A percentile compares a stretch with the other conserved stretches of the same genome.
These are phyloP conservation scores for Heterobasidion parviporum DNA, from an alignment of 1,284 basidiomycete genomes.

Conservation along the genomic window DNA sequence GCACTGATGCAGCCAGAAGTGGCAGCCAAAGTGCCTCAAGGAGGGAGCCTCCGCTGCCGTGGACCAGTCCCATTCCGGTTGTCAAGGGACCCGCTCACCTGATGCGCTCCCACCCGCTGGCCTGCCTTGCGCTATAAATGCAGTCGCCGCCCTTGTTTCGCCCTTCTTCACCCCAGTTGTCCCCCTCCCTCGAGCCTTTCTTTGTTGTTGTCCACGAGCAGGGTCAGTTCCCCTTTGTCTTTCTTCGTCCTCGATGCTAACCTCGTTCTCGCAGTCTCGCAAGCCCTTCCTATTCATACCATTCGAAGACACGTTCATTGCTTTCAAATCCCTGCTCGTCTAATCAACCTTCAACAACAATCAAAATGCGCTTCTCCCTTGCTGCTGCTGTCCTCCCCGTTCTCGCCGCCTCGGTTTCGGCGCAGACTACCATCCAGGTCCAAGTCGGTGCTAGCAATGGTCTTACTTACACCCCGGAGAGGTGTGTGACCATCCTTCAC, in stretches of 20 bases:
- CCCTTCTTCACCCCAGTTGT: neutral
- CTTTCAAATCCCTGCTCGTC: neutral
- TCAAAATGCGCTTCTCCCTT: constrained; percentile 17
- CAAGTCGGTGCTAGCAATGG: constrained; percentile 36
- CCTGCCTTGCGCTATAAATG: neutral
- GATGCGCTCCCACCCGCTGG: neutral
- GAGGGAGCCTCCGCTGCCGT: no score
- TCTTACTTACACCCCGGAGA: constrained; percentile 36
- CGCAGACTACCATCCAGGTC: constrained; percentile 18
- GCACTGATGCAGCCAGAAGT: neutral
- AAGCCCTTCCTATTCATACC: neutral
- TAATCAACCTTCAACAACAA: neutral
- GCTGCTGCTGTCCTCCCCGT: constrained; percentile 10
- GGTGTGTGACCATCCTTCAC: neutral
- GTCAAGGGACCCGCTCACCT: neutral
- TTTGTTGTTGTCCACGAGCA: constrained; percentile 23
- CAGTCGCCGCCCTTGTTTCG: neutral
- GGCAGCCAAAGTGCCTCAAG: neutral
- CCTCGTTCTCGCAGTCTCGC: constrained; percentile 1
- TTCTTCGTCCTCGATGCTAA: neutral
- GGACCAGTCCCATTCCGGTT: neutral
- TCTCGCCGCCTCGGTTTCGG: constrained; percentile 8
- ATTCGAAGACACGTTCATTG: neutral
- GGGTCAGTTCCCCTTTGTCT: constrained; percentile 17
- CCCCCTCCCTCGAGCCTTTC: constrained; percentile 14